Conservation (phyloP, 1,284 basidiomycete species). For the Schizopora paradoxa region DNA sequence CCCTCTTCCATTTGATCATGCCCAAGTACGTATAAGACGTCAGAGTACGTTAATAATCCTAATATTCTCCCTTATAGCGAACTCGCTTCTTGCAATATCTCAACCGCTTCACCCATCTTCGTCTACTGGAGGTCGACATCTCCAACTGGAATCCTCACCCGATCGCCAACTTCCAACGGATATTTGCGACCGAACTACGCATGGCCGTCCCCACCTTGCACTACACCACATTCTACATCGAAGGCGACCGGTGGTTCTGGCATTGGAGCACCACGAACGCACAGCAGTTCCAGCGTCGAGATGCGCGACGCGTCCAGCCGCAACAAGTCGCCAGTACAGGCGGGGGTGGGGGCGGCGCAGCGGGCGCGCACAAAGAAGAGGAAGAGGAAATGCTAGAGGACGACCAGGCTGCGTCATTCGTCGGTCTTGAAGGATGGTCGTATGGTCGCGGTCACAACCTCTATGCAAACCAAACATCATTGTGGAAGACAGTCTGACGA, state of each 20-base stretch:
- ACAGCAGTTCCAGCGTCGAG: constrained; percentile 6
- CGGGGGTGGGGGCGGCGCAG: not conserved
- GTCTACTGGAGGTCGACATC: constrained; percentile 12
- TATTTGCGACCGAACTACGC: constrained; percentile 10
- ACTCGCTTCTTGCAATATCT: constrained; percentile 6
- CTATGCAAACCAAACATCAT: too few relatives aligned
- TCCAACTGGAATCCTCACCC: constrained; percentile 14
- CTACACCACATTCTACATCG: constrained; percentile 9
- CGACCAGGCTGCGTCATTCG: constrained; percentile 1
- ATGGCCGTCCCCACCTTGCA: constrained; percentile 9
- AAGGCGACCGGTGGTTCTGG: constrained; percentile 11
- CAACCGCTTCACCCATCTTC: constrained; percentile 6
- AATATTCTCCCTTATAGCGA: constrained; percentile 1
- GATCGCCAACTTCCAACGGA: constrained; percentile 5
- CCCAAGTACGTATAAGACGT: not conserved
- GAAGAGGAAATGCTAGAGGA: not conserved
- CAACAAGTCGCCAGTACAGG: too few relatives aligned
- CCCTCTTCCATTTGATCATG: constrained; percentile 9
- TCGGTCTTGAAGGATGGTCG: constrained; percentile 8
- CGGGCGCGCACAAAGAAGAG: too few relatives aligned
- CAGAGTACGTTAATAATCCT: not conserved
- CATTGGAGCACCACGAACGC: constrained; percentile 10
- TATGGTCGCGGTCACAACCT: too few relatives aligned
- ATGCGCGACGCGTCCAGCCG: too few relatives aligned
- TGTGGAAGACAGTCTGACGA: too few relatives aligned